Evolutionary conservation across 306 rosid genomes (phyloP).

Genomic region (Cicer pinnatifidum): DNA sequence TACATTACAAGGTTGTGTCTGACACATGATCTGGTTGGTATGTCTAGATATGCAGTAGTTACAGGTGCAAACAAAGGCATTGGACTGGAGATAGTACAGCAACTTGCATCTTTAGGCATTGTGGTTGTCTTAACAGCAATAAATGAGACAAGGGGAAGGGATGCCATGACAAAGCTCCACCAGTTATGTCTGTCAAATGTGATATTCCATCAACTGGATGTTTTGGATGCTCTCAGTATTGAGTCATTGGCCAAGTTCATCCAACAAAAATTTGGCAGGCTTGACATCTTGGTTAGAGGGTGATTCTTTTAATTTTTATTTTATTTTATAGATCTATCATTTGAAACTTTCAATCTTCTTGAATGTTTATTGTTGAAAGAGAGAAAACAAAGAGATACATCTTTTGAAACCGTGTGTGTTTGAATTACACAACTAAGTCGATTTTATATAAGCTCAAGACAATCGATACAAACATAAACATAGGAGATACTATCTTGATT

Average conservation of each 20-base stretch:
- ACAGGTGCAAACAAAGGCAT: slow-evolving; percentile 38
- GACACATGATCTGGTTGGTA: slow-evolving; percentile 4
- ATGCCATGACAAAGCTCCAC: slow-evolving; percentile 9
- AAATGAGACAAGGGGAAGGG: slow-evolving; percentile 22
- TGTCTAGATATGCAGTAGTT: slow-evolving; percentile 31
- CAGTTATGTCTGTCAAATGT: slow-evolving; percentile 29
- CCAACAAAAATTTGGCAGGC: background rate
- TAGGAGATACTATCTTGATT: too few species aligned
- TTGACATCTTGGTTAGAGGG: slow-evolving; percentile 31
- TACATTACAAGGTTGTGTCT: slow-evolving; percentile 1
- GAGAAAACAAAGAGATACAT: too few species aligned
- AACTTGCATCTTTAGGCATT: slow-evolving; percentile 13
- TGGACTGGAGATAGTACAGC: slow-evolving; percentile 31
- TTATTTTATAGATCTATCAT: slow-evolving; percentile 1
- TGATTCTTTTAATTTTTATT: background rate
- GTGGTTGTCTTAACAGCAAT: slow-evolving; percentile 14
- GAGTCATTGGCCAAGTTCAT: slow-evolving; percentile 27
- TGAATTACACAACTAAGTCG: too few species aligned
- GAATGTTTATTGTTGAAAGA: background rate
- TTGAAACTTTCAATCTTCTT: background rate
- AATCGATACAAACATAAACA: too few species aligned
- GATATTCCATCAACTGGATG: slow-evolving; percentile 33
- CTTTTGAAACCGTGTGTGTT: too few species aligned
- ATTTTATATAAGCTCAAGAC: too few species aligned
- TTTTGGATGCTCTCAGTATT: slow-evolving; percentile 26